These are phyloP conservation scores for Glycine soja DNA, from an alignment of 306 rosid genomes.

Conservation along the genomic window DNA sequence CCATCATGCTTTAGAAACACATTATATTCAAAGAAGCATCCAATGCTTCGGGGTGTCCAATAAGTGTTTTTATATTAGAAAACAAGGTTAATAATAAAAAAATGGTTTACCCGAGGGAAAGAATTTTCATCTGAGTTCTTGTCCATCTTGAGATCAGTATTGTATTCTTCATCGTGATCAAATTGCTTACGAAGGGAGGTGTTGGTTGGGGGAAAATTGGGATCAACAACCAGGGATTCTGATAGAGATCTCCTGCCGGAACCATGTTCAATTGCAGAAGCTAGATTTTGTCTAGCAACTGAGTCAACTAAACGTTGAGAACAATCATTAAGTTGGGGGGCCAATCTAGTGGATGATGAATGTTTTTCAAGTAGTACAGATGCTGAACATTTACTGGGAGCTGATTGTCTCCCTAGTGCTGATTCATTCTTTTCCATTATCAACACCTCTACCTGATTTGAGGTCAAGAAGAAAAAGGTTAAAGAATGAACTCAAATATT, in stretches of 20 bases:
- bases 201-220: slow-evolving; percentile 60
- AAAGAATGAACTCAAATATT: slow-evolving; percentile 17
- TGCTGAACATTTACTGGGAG: slow-evolving; percentile 63
- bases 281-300: slow-evolving; percentile 75
- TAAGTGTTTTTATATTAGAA: not conserved
- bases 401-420: slow-evolving; percentile 57
- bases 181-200: slow-evolving; percentile 80
- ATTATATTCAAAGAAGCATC: not conserved
- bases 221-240: slow-evolving; percentile 67
- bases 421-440: slow-evolving; percentile 73
- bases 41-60: slow-evolving; percentile 5
- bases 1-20: slow-evolving; percentile 35
- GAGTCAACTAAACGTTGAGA: slow-evolving; percentile 71
- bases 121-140: slow-evolving; percentile 67
- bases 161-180: slow-evolving; percentile 73
- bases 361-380: slow-evolving; percentile 59
- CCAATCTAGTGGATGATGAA: slow-evolving; percentile 63
- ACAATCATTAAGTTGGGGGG: slow-evolving; percentile 66
- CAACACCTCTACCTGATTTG: slow-evolving; percentile 78
- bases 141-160: slow-evolving; percentile 57
- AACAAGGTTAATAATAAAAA: not conserved
- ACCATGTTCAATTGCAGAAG: slow-evolving; percentile 83
- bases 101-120: slow-evolving; percentile 61
- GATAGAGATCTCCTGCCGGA: slow-evolving; percentile 94
- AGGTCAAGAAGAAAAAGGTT: slow-evolving; percentile 16